Conservation (phyloP, 2,329 filamentous ascomycete species). For the Penicillium sp. region DNA sequence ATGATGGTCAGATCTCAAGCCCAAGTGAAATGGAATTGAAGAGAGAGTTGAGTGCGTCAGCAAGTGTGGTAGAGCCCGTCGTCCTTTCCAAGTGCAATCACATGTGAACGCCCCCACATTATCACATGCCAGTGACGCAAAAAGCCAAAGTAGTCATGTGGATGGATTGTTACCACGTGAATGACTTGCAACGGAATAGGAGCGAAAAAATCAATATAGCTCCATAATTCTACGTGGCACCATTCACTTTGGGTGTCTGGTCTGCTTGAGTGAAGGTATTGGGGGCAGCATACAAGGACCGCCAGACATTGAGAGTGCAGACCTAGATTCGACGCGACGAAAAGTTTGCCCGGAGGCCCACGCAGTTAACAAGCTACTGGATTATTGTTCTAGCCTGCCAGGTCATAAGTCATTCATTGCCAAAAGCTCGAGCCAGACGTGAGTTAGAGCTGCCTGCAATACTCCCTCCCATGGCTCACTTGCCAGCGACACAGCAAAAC, state of each 20-base stretch:
- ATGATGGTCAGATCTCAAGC: neutral
- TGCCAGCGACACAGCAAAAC: conserved; percentile 81
- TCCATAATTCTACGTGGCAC: too few relatives aligned
- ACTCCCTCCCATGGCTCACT: conserved; percentile 74
- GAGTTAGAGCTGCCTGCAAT: conserved; percentile 56
- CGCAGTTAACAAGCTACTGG: neutral
- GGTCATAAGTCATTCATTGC: neutral
- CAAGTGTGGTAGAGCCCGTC: neutral
- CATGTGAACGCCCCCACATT: conserved; percentile 28
- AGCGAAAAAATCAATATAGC: too few relatives aligned
- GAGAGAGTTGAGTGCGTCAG: neutral
- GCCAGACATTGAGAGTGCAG: too few relatives aligned
- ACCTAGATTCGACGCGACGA: too few relatives aligned
- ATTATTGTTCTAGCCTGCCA: neutral
- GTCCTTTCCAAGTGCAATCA: neutral
- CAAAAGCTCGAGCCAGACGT: neutral
- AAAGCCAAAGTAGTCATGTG: neutral
- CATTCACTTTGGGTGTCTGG: too few relatives aligned
- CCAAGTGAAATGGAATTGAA: neutral
- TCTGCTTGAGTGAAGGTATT: too few relatives aligned
- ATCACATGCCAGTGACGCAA: conserved; percentile 20
- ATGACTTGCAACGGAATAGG: too few relatives aligned
- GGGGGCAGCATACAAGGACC: too few relatives aligned
- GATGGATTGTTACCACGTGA: too few relatives aligned
- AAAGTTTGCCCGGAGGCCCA: too few relatives aligned